Conservation (phyloP, 495 filamentous ascomycete species). For the Podospora appendiculata region DNA sequence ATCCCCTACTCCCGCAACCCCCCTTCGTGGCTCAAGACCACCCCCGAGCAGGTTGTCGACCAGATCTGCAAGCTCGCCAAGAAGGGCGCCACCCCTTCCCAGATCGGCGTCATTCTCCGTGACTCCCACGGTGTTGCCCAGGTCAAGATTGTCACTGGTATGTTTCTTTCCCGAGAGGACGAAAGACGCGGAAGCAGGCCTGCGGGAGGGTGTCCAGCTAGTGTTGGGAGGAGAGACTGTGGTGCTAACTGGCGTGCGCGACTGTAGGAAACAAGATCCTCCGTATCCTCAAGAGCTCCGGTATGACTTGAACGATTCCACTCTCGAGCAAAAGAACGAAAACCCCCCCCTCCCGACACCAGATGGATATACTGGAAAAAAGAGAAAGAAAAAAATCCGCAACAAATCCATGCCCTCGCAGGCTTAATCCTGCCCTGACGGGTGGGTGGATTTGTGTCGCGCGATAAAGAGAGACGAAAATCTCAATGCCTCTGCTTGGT, state of each 20-base stretch:
- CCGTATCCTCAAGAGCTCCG: slow-evolving; percentile 85
- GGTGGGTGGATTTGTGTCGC: not conserved
- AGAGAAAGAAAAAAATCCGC: slow-evolving; percentile 5
- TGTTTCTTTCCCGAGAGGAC: slow-evolving; percentile 18
- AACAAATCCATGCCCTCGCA: not conserved
- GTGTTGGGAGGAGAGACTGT: slow-evolving; percentile 1
- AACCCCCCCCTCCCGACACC: too few species aligned
- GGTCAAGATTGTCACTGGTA: slow-evolving; percentile 95
- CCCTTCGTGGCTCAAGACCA: slow-evolving; percentile 90
- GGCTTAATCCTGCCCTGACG: not conserved
- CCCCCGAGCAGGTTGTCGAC: slow-evolving; percentile 82
- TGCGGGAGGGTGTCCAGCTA: not conserved
- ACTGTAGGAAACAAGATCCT: slow-evolving; percentile 94
- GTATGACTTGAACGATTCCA: slow-evolving; percentile 21
- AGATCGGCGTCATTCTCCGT: slow-evolving; percentile 97
- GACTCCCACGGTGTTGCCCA: slow-evolving; percentile 96
- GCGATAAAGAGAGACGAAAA: slow-evolving; percentile 6
- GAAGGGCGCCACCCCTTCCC: slow-evolving; percentile 93
- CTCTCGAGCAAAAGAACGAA: not conserved
- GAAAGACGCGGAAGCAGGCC: too few species aligned
- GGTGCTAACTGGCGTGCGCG: slow-evolving; percentile 10
- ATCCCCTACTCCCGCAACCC: slow-evolving; percentile 92
- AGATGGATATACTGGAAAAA: not conserved
- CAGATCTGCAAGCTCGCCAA: slow-evolving; percentile 98
- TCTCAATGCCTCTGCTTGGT: slow-evolving; percentile 85